Evolutionary conservation across 306 rosid genomes (phyloP), one percentile per base, ranked within the genome.

Genomic region (Begonia masoniana): DNA sequence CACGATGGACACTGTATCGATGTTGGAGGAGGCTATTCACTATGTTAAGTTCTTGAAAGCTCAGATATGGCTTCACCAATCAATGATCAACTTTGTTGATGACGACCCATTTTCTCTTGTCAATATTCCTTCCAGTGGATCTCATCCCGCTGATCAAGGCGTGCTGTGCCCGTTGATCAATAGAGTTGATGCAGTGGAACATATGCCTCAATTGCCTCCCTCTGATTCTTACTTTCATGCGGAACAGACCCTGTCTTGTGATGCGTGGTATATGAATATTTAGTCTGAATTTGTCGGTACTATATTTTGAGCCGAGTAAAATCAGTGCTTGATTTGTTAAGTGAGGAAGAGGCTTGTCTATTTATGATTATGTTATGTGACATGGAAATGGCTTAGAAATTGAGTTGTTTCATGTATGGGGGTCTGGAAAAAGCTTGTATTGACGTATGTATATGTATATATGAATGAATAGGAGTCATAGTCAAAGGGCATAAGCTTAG

Each of bases 11-110:
- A 87, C 87, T 0, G 96, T 78, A 41, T 83, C 91, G 2, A 74
- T 83, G 96, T 51, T 87, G 50, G 96, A 87, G 43, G 94, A 81
- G 55, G 87, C 96, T 10, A 81, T 83, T 62, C 82, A 81, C 59
- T 83, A 87, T 39, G 87, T 87, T 0, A 81, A 83, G 76, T 83
- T 81, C 63, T 82, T 87, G 62, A 78, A 87, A 58, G 24, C 79
- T 7, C 94, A 87, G 69, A 78, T 87, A 39, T 72, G 71, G 86
- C 74, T 87, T 51, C 96, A 87, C 71, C 87, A 87, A 54, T 69
- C 67, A 58, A 66, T 80, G 80, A 77, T 82, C 35, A 64, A 71
- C 65, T 55, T 58, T 49, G 71, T 11, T 43, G 74, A 74, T 13
- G 58, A 70, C 19, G 70, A 64, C 1, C 9, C 39, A 5, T 31